Conservation (phyloP, 208 protist species). For the Trypanosoma melophagium region DNA sequence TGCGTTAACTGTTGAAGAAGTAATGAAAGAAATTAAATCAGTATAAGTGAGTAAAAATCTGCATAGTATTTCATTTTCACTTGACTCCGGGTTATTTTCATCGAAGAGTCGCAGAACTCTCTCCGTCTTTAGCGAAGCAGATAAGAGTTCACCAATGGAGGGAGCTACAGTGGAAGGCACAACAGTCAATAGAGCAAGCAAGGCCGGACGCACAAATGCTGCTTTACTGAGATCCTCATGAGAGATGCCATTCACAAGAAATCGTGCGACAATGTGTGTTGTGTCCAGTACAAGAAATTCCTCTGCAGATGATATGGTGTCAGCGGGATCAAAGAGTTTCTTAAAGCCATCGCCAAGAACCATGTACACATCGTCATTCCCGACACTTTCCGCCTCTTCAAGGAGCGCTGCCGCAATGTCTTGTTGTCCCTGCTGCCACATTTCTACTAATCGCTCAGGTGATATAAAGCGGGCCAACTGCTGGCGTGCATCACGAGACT, state of each 20-base stretch:
- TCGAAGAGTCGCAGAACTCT: conserved; percentile 71
- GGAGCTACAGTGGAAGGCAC: conserved; percentile 11
- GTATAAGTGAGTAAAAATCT: conserved; percentile 46
- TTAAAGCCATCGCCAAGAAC: conserved; percentile 36
- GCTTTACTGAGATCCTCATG: conserved; percentile 29
- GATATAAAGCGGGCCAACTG: conserved; percentile 17
- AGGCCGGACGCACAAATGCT: conserved; percentile 14
- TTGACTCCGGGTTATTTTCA: conserved; percentile 48
- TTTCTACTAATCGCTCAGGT: conserved; percentile 13
- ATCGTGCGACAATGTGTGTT: conserved; percentile 34
- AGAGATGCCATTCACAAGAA: conserved; percentile 34
- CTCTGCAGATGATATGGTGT: background rate
- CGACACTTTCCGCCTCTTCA: conserved; percentile 38
- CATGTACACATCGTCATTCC: conserved; percentile 51
- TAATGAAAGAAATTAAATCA: conserved; percentile 45
- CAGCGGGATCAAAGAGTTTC: conserved; percentile 8
- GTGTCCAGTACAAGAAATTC: conserved; percentile 35
- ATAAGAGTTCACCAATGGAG: conserved; percentile 35
- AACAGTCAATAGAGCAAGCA: conserved; percentile 17
- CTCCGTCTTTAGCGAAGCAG: conserved; percentile 43
- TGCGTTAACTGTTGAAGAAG: conserved; percentile 35
- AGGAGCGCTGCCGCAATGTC: conserved; percentile 28
- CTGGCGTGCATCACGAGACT: conserved; percentile 13
- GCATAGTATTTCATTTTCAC: conserved; percentile 41
- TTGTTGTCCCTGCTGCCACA: conserved; percentile 19